Evolutionary conservation across 306 rosid species (phyloP).

Genomic region (Mimosa pudica): DNA sequence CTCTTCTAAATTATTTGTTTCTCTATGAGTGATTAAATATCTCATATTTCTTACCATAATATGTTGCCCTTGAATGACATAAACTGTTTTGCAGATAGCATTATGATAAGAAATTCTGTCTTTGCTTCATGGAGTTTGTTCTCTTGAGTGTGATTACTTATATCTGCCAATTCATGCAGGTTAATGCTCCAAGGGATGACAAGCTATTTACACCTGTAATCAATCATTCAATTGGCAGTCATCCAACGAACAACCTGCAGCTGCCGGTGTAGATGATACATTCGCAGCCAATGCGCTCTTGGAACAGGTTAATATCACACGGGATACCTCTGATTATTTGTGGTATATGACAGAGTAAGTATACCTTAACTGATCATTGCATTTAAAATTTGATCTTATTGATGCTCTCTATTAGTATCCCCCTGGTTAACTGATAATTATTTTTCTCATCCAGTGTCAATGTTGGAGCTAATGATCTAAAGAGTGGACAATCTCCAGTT

Average conservation of each 20-base stretch:
- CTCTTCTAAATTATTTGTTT: slow-evolving; percentile 2
- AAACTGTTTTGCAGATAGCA: background rate
- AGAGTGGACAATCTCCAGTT: slow-evolving; percentile 55
- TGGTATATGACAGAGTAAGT: slow-evolving; percentile 91
- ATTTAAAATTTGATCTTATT: slow-evolving; percentile 20
- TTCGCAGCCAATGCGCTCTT: slow-evolving; percentile 56
- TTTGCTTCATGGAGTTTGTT: background rate
- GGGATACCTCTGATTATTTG: slow-evolving; percentile 73
- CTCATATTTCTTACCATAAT: background rate
- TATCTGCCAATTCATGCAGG: slow-evolving; percentile 45
- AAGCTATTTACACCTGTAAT: slow-evolving; percentile 47
- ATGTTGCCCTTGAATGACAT: slow-evolving; percentile 6
- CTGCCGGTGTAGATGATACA: slow-evolving; percentile 43
- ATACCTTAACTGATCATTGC: slow-evolving; percentile 30
- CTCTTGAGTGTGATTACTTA: slow-evolving; percentile 17
- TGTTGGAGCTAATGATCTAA: slow-evolving; percentile 59
- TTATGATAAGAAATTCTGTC: slow-evolving; percentile 5
- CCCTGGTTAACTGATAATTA: slow-evolving; percentile 22
- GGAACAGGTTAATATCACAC: slow-evolving; percentile 74
- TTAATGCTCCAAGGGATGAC: slow-evolving; percentile 48
- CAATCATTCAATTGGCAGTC: slow-evolving; percentile 55
- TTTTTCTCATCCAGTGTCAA: slow-evolving; percentile 54
- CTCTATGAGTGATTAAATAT: background rate
- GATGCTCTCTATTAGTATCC: background rate
- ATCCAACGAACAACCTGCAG: slow-evolving; percentile 61